Conservation (phyloP, 306 rosid genomes). For the Fragaria vesca region DNA sequence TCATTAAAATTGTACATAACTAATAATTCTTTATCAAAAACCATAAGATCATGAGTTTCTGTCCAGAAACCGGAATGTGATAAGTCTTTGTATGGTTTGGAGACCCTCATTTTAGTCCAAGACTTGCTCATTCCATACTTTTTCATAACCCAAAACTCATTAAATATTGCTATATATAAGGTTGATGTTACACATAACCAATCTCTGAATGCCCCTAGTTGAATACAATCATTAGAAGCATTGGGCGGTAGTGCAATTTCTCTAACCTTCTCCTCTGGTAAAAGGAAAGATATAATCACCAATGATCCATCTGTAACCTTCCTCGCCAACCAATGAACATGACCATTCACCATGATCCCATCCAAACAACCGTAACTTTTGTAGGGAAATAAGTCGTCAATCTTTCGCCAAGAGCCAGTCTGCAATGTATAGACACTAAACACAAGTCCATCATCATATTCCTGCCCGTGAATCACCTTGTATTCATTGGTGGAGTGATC, state of each 20-base stretch:
- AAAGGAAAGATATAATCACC: neutral
- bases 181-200: neutral
- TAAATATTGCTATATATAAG: no score
- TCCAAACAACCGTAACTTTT: neutral
- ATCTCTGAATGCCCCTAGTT: neutral
- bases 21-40: neutral
- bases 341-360: neutral
- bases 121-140: neutral
- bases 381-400: neutral
- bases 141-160: slow-evolving; percentile 2
- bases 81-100: neutral
- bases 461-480: neutral
- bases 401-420: slow-evolving; percentile 3
- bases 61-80: neutral
- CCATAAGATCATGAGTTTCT: neutral
- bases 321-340: neutral
- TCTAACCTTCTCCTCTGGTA: neutral
- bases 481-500: neutral
- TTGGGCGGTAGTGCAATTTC: neutral
- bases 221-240: fast-evolving
- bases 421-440: slow-evolving; percentile 6
- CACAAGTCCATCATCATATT: neutral
- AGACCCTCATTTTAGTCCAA: neutral
- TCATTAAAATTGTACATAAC: neutral
- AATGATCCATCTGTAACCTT: neutral